Percentiles rank a stretch among this genome's conserved stretches.
Evolutionary conservation across 345 rosid species (phyloP).

Genomic region (Psidium friedrichsthalianum): DNA sequence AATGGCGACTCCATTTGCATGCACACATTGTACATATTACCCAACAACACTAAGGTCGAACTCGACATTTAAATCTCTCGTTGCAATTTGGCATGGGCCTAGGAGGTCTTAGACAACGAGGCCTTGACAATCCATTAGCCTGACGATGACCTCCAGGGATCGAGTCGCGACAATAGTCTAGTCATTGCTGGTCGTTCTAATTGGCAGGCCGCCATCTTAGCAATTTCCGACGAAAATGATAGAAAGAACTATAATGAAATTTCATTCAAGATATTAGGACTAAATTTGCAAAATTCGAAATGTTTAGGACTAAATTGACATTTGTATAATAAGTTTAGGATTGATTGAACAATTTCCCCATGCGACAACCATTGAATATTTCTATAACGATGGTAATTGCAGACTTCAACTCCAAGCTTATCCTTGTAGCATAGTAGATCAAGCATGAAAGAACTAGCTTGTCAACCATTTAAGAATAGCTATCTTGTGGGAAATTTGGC

Average conservation of each 20-base stretch:
- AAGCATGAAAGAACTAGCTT: background rate
- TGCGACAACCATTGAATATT: background rate
- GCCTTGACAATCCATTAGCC: too few relatives aligned
- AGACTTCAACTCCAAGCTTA: background rate
- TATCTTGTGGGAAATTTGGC: background rate
- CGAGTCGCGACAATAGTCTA: background rate
- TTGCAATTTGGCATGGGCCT: too few relatives aligned
- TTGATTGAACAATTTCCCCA: background rate
- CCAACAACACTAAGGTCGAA: too few relatives aligned
- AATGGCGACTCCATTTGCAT: too few relatives aligned
- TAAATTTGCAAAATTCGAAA: background rate
- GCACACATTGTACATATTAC: too few relatives aligned
- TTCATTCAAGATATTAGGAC: background rate
- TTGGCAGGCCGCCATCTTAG: background rate
- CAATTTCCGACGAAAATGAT: background rate
- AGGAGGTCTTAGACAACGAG: too few relatives aligned
- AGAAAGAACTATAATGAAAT: background rate
- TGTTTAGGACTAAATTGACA: background rate
- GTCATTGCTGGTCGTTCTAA: accelerated
- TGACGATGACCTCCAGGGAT: too few relatives aligned
- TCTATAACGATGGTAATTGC: background rate
- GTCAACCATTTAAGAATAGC: background rate
- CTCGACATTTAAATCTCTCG: too few relatives aligned
- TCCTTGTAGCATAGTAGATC: background rate
- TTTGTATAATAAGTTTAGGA: background rate